Evolutionary conservation across 441 rosid genomes (phyloP), one percentile per base, ranked within the genome.

Genomic region (Biscutella laevigata): DNA sequence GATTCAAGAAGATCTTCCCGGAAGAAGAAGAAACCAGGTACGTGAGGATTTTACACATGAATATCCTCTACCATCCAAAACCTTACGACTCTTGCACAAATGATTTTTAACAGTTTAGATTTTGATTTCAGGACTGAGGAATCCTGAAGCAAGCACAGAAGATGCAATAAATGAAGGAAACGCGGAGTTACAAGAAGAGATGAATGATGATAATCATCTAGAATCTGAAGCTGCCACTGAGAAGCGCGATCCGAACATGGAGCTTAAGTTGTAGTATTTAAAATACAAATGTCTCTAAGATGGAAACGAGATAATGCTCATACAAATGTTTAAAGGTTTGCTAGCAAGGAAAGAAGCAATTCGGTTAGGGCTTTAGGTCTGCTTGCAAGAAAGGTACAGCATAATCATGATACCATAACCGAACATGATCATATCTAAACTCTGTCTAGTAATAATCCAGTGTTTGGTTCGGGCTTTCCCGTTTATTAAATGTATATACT

Each of bases 1-100:
- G 71, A 57, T 57, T 62, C 62, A 40, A 65, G 54, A 47, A 66
- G 51, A 44, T 54, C 61, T 53, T 48, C 66, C 11, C 74, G 72
- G 80, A 70, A 68, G 63, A 77, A 57, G 45, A 77, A 66, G 61
- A 70, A 73, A 44, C 50, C 74, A 52, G 90, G 84, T 68, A 39
- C 33, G 61, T 33, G 49, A 17, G 1, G 29, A 20, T 16, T 7
- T 35, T 4, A 35, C 34, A 21, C 37, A 35, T 44, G 13, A 3
- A 27, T 46, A 22, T 39, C 22, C 8, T 42, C 35, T 11, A 28
- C 32, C 49, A 36, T 43, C 20, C 28, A 29, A 42, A 51, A 14
- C 47, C 58, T 13, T 24, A 17, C 20, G 20, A 25, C 39, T 58
- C 33, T 28, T 48, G 37, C 11, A 3, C 28, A 11, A 27, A 54